phyloP scores from a whole-genome alignment of 768 basidiomycete species.

The Baorangia bicolor region DNA sequence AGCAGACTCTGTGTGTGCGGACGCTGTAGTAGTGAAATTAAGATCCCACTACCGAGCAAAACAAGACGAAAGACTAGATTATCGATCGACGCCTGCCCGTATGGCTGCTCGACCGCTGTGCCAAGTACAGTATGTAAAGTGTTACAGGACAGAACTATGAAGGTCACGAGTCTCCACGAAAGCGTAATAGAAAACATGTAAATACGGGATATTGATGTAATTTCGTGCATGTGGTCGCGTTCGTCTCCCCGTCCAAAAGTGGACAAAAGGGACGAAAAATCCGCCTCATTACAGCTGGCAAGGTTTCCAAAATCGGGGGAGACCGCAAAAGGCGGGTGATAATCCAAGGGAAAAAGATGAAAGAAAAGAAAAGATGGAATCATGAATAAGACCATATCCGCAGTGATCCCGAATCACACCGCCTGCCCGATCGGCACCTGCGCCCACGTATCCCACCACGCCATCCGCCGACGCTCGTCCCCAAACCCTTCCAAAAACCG shows the following conservation, averaged over 20 bases:
- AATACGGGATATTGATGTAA: background rate
- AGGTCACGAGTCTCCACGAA: background rate
- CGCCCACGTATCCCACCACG: conserved; percentile 43
- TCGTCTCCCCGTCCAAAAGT: background rate
- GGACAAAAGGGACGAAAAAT: background rate
- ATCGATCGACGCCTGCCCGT: background rate
- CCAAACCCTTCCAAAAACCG: conserved; percentile 49
- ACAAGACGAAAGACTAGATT: background rate
- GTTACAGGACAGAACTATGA: background rate
- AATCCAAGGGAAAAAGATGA: background rate
- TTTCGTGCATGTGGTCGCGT: background rate
- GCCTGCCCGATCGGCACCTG: conserved; percentile 35
- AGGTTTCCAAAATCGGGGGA: background rate
- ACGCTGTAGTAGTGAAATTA: background rate
- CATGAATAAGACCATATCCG: no score
- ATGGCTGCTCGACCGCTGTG: background rate
- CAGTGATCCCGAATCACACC: conserved; percentile 19
- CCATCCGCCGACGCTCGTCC: conserved; percentile 34
- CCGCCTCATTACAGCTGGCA: background rate
- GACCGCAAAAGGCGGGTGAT: no score
- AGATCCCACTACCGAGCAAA: background rate
- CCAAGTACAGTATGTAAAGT: background rate
- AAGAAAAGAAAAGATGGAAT: background rate
- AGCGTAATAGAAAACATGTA: background rate
- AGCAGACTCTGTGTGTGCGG: background rate